These are phyloP conservation scores for Penicillium macrosclerotiorum DNA, from an alignment of 495 filamentous ascomycete genomes.

Conservation along the genomic window DNA sequence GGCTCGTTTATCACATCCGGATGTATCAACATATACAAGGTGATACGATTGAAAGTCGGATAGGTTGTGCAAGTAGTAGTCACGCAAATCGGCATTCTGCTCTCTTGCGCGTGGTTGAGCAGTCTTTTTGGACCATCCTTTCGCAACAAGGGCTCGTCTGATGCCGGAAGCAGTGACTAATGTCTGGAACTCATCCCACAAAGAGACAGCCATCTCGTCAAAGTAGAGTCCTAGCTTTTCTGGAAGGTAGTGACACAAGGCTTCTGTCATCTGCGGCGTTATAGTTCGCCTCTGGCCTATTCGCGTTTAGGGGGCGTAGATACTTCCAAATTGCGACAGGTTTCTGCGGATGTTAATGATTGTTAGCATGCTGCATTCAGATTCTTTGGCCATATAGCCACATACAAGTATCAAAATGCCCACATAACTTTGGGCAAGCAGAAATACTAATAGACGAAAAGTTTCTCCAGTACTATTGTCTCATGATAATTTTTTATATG, in stretches of 20 bases:
- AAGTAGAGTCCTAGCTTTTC: conserved; percentile 20
- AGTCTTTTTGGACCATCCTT: conserved; percentile 19
- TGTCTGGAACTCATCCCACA: conserved; percentile 17
- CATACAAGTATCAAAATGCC: too few relatives aligned
- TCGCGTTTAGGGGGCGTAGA: conserved; percentile 16
- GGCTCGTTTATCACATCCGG: conserved; percentile 31
- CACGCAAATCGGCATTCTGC: conserved; percentile 31
- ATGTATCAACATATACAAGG: too few relatives aligned
- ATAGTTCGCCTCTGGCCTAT: background rate
- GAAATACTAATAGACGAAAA: too few relatives aligned
- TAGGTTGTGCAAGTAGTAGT: conserved; percentile 32
- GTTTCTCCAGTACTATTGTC: too few relatives aligned
- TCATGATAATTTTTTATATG: too few relatives aligned
- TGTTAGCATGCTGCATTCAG: too few relatives aligned
- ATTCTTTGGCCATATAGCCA: too few relatives aligned
- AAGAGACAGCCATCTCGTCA: conserved; percentile 19
- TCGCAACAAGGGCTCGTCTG: background rate
- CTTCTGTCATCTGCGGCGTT: conserved; percentile 2
- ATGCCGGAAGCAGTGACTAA: background rate
- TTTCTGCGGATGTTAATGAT: too few relatives aligned
- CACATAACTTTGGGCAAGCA: too few relatives aligned
- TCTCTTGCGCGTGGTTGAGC: conserved; percentile 8
- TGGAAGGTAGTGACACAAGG: conserved; percentile 14
- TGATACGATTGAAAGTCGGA: conserved; percentile 30
- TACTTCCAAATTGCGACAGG: conserved; percentile 27